A percentile compares a stretch with the other conserved stretches of the same genome.
Evolutionary conservation across 139 green algal genomes (phyloP).

Genomic region (Micromonas commoda): DNA sequence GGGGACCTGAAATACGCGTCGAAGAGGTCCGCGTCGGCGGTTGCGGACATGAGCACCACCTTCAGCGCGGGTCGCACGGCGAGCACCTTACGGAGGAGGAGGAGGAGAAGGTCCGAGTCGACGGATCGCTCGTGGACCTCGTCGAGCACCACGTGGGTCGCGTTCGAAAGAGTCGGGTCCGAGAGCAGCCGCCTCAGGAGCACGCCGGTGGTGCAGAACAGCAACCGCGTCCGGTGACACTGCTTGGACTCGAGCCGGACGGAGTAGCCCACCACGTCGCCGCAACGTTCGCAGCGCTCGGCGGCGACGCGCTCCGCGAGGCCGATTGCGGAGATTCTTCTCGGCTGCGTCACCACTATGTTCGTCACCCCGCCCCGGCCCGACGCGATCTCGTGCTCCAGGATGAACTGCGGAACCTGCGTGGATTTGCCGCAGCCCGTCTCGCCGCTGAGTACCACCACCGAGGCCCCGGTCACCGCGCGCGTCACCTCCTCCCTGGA

Average conservation of each 20-base stretch:
- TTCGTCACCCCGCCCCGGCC: background rate
- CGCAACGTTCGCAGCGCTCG: conserved; percentile 33
- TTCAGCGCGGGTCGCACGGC: conserved; percentile 35
- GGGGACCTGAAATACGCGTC: conserved; percentile 58
- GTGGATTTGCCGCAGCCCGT: conserved; percentile 85
- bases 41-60: conserved; percentile 92
- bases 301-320: conserved; percentile 36
- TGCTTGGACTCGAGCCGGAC: conserved; percentile 38
- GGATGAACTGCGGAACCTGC: conserved; percentile 40
- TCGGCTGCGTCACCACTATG: conserved; percentile 32
- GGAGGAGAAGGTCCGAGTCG: conserved; percentile 74
- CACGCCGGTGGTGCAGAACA: conserved; percentile 54
- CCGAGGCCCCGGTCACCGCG: conserved; percentile 40
- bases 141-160: conserved; percentile 74
- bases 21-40: conserved; percentile 81
- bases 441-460: conserved; percentile 78
- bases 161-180: conserved; percentile 34
- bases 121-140: conserved; percentile 85
- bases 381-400: conserved; percentile 16
- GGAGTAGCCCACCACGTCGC: conserved; percentile 28
- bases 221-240: conserved; percentile 36
- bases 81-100: conserved; percentile 53
- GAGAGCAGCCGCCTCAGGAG: conserved; percentile 41
- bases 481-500: conserved; percentile 32
- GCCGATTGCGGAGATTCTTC: conserved; percentile 24